Conservation (phyloP, 2,329 filamentous ascomycete species). For the Venturia aucupariae region DNA sequence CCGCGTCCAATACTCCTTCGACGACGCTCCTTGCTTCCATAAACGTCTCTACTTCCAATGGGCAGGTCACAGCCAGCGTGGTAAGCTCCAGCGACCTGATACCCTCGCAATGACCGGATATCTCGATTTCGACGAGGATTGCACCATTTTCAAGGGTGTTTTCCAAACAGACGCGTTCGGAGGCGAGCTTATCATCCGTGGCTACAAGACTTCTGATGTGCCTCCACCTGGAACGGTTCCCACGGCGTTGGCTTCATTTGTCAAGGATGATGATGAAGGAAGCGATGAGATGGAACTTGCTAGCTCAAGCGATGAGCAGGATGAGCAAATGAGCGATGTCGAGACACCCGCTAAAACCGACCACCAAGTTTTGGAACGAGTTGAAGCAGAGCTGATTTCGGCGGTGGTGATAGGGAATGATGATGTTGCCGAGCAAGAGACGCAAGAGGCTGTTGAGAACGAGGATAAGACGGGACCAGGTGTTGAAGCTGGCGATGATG, state of each 20-base stretch:
- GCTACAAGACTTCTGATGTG: background rate
- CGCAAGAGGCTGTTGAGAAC: no score
- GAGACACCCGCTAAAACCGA: no score
- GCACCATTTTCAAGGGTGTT: background rate
- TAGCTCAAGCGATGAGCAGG: background rate
- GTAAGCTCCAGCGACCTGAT: background rate
- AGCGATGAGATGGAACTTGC: background rate
- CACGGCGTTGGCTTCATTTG: background rate
- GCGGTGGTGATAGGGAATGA: no score
- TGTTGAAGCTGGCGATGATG: no score
- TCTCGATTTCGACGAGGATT: background rate
- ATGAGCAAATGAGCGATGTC: background rate
- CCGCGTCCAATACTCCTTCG: background rate
- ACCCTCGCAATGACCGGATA: background rate
- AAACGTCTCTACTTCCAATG: background rate
- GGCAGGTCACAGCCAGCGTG: background rate
- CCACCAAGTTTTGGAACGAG: no score
- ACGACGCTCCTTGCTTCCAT: background rate
- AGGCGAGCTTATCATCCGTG: background rate
- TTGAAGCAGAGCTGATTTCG: no score
- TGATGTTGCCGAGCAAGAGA: no score
- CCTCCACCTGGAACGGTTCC: background rate
- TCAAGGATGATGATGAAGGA: background rate
- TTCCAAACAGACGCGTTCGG: background rate
- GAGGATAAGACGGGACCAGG: no score